Evolutionary conservation across 352 stramenopile genomes (phyloP).

Genomic region (Pythium plurisporium): DNA sequence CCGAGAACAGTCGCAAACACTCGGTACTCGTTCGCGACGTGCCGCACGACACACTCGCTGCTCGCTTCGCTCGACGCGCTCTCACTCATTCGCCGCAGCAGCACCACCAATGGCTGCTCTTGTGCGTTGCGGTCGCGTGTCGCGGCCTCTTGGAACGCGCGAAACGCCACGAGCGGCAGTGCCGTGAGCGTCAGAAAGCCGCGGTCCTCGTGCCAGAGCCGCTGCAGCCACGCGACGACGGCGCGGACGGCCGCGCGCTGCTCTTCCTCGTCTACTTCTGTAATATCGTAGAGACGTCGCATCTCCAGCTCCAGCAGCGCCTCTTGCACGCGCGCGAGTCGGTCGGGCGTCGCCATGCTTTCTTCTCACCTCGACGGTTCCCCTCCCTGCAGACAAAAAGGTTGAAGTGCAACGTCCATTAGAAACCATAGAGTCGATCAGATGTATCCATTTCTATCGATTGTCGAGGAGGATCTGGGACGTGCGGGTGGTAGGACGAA

Average conservation of each 20-base stretch:
- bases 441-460: neutral
- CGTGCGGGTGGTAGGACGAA: too few species aligned
- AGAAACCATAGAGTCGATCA: neutral
- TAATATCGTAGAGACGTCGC: constrained; percentile 12
- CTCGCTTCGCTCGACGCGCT: neutral
- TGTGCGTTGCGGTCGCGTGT: neutral
- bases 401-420: too few species aligned
- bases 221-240: constrained; percentile 1
- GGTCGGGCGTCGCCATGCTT: neutral
- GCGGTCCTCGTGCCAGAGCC: constrained; percentile 17
- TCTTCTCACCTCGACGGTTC: neutral
- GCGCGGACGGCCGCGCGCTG: neutral
- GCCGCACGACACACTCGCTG: constrained; percentile 11
- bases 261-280: neutral
- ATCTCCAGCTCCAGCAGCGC: constrained; percentile 19
- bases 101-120: neutral
- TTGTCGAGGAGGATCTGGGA: neutral
- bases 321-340: constrained; percentile 6
- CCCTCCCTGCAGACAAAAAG: too few species aligned
- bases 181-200: constrained; percentile 13
- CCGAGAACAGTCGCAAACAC: constrained; percentile 9
- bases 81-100: constrained; percentile 8
- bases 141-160: constrained; percentile 5
- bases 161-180: constrained; percentile 14
- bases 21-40: constrained; percentile 7